phyloP scores from a whole-genome alignment of 495 filamentous ascomycete species.

The Sphaerosporella brunnea region DNA sequence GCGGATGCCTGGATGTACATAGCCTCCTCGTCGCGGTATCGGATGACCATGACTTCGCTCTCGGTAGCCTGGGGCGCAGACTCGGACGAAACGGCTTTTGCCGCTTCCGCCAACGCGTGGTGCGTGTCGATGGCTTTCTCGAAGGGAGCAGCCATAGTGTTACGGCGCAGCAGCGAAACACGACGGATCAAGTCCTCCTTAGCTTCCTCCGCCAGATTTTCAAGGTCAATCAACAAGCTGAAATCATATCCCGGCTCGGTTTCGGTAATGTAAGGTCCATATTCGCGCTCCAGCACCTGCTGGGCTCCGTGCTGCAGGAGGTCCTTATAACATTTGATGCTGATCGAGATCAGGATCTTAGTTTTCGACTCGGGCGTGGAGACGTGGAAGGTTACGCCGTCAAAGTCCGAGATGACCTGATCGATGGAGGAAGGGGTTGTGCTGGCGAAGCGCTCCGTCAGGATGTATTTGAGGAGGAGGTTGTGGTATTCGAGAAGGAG shows the following conservation, averaged over 20 bases:
- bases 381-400: constrained; percentile 92
- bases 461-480: constrained; percentile 83
- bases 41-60: constrained; percentile 85
- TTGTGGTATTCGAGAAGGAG: constrained; percentile 98
- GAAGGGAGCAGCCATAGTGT: constrained; percentile 95
- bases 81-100: constrained; percentile 77
- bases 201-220: constrained; percentile 61
- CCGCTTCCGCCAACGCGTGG: constrained; percentile 64
- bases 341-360: constrained; percentile 80
- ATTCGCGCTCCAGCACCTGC: constrained; percentile 78
- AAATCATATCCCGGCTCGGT: constrained; percentile 91
- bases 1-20: constrained; percentile 97
- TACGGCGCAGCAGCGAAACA: constrained; percentile 79
- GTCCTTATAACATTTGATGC: constrained; percentile 85
- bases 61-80: constrained; percentile 85
- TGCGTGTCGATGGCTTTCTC: constrained; percentile 91
- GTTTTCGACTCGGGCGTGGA: constrained; percentile 86
- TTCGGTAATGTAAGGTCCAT: constrained; percentile 71
- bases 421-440: constrained; percentile 73
- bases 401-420: constrained; percentile 95
- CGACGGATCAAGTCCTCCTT: constrained; percentile 69
- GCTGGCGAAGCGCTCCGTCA: constrained; percentile 89
- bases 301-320: constrained; percentile 83
- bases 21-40: constrained; percentile 97
- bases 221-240: constrained; percentile 72